Evolutionary conservation across 257 asterid species (phyloP), one percentile per base, ranked within the genome.

Genomic region (Leonotis leonurus): DNA sequence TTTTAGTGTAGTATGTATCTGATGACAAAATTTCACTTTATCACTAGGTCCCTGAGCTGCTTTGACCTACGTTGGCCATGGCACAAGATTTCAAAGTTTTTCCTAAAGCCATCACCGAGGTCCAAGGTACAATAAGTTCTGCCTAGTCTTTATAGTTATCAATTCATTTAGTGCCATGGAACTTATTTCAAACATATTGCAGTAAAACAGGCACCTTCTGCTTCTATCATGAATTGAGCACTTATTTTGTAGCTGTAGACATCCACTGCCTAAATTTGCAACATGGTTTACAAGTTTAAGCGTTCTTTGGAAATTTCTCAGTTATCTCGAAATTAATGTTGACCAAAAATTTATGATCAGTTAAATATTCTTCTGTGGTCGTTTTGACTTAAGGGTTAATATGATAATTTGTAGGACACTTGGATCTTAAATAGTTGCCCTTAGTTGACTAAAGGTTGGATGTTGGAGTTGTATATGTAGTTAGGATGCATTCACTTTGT

Each of bases 51-150:
- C 37, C 81, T 67, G 60, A 80, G 80, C 68, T 93, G 99, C 84
- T 85, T 93, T 78, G 93, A 83, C 65, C 99, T 93, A 67, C 64
- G 88, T 77, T 93, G 99, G 99, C 99, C 99, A n/a, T 93, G 97
- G 99, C 83, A 87, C 74, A 71, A 0, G 60, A 74, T 50, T 68
- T 81, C 94, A 51, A 62, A 77, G 41, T 93, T 93, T 72, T 87
- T 93, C 75, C 68, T 79, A 64, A 76, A 80, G 78, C 97, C 99
- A 73, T 40, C 96, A 32, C 90, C 71, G 3, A 74, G 86, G 78
- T 87, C 97, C 73, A 93, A 87, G 99, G 99, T 93, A 57, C 43
- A 71, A 43, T 17, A 48, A 44, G 25, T 41, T 56, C 60, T 60
- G 27, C 50, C 55, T n/a, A n/a, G 13, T 66, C 25, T 53, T 57